These are phyloP conservation scores for Acer negundo DNA, from an alignment of 345 rosid genomes.

Conservation along the genomic window DNA sequence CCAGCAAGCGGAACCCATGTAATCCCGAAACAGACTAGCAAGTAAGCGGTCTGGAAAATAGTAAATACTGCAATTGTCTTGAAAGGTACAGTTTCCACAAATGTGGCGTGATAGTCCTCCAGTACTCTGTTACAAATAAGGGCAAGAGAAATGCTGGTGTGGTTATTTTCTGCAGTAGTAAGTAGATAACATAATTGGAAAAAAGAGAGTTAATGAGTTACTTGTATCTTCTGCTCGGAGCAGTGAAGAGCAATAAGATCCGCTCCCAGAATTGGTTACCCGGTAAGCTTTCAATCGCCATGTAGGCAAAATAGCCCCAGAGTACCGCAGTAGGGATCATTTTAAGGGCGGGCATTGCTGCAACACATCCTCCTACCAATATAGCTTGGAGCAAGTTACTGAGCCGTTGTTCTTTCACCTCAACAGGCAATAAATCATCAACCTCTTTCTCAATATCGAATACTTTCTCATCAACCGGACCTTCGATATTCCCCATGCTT, in stretches of 20 bases:
- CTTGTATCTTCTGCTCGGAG: conserved; percentile 94
- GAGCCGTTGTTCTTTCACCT: conserved; percentile 90
- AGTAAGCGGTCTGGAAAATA: conserved; percentile 74
- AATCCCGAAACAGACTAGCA: conserved; percentile 81
- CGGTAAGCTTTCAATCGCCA: conserved; percentile 94
- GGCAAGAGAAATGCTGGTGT: background rate
- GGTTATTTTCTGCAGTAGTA: background rate
- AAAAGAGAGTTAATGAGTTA: conserved; percentile 26
- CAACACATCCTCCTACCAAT: conserved; percentile 82
- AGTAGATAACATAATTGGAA: background rate
- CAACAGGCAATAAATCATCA: conserved; percentile 83
- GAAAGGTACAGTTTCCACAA: conserved; percentile 88
- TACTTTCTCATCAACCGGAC: conserved; percentile 57
- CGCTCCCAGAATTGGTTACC: conserved; percentile 99
- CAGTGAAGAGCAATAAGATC: conserved; percentile 75
- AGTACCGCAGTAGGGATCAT: conserved; percentile 89
- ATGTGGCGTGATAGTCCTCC: conserved; percentile 75
- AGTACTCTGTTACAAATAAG: conserved; percentile 54
- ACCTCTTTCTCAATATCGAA: conserved; percentile 87
- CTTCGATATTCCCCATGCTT: conserved; percentile 48
- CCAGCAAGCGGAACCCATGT: conserved; percentile 97
- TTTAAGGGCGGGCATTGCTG: conserved; percentile 87
- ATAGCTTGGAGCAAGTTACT: conserved; percentile 91
- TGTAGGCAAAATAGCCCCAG: conserved; percentile 95
- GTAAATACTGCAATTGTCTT: conserved; percentile 73